A percentile compares a stretch with the other conserved stretches of the same genome.
phyloP scores from a whole-genome alignment of 1,284 basidiomycete genomes.

The Ceratobasidium sp. region DNA sequence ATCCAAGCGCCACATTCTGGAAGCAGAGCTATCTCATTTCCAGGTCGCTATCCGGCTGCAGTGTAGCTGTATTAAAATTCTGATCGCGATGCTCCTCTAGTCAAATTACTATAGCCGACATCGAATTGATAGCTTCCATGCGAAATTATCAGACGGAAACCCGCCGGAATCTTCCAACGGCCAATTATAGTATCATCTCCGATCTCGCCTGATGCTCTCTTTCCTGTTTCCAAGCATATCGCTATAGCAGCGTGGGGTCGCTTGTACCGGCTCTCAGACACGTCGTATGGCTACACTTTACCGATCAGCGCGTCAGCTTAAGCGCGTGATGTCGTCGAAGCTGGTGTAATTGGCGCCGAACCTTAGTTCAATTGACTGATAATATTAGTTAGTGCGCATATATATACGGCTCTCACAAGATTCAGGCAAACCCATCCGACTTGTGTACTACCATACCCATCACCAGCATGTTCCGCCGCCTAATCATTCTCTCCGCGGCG shows the following conservation, averaged over 20 bases:
- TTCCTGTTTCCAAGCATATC: neutral
- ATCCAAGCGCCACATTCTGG: too few species aligned
- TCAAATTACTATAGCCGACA: neutral
- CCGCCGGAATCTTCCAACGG: neutral
- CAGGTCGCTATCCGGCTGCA: too few species aligned
- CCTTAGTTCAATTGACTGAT: neutral
- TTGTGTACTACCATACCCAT: neutral
- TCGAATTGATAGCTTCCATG: neutral
- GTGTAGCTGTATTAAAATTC: neutral
- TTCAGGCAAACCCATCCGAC: neutral
- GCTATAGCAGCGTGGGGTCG: neutral
- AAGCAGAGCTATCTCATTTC: too few species aligned
- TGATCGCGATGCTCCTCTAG: neutral
- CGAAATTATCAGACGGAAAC: neutral
- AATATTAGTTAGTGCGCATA: neutral
- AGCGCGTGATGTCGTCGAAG: neutral
- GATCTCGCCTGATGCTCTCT: neutral
- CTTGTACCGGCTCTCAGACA: neutral
- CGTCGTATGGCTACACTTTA: neutral
- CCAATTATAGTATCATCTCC: neutral
- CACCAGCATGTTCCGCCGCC: neutral
- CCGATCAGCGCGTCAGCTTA: neutral
- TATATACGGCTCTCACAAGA: neutral
- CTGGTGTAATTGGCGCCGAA: too few species aligned
- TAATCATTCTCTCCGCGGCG: neutral